A percentile compares a stretch with the other conserved stretches of the same genome.
These are phyloP conservation scores for Udeniomyces megalosporus DNA, from an alignment of 768 basidiomycete species.

Conservation along the genomic window DNA sequence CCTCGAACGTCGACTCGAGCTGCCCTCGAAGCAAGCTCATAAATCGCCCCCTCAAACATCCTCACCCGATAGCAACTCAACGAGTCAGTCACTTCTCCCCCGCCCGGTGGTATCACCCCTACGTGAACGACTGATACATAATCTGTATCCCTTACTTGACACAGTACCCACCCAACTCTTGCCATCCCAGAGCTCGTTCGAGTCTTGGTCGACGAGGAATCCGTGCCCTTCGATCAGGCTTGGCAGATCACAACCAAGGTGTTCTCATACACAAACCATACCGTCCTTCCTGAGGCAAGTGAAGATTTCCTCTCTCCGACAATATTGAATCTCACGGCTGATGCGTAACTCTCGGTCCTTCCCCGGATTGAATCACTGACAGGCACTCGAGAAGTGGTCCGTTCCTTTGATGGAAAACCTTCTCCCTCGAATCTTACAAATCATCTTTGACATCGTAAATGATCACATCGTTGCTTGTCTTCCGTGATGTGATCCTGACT, in stretches of 20 bases:
- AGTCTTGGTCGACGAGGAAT: constrained; percentile 57
- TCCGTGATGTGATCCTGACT: too few species aligned
- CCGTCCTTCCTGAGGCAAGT: constrained; percentile 17
- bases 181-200: constrained; percentile 58
- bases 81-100: constrained; percentile 28
- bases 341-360: too few species aligned
- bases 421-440: constrained; percentile 57
- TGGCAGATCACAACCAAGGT: constrained; percentile 81
- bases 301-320: too few species aligned
- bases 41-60: too few species aligned
- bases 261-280: constrained; percentile 22
- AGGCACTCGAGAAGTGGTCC: constrained; percentile 54
- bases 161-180: constrained; percentile 80
- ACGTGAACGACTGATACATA: constrained; percentile 23
- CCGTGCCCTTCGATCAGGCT: constrained; percentile 60
- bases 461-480: too few species aligned
- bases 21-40: too few species aligned
- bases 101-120: constrained; percentile 2
- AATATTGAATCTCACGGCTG: too few species aligned
- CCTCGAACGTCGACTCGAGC: too few species aligned
- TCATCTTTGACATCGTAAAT: constrained; percentile 69
- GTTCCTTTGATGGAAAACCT: constrained; percentile 71
- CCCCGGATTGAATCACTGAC: too few species aligned
- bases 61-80: too few species aligned
- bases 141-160: constrained; percentile 22